Base-by-base conservation (phyloP, 352 stramenopile species). In the Stephanocyclus meneghinianus region DNA sequence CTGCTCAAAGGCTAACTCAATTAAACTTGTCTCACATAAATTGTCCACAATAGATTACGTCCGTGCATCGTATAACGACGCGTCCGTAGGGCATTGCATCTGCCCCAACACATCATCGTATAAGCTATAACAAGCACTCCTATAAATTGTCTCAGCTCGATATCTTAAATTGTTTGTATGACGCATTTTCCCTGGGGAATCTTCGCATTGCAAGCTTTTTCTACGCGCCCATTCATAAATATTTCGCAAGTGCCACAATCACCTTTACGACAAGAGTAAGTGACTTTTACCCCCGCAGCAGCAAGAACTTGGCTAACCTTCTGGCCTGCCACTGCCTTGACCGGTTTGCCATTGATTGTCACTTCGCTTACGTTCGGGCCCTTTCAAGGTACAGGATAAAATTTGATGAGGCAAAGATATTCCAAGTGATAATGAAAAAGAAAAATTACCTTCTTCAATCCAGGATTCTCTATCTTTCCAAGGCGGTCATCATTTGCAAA, bases 401-500 rank as follows among this genome's bases (percentile, higher is more conserved):
- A 29, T 50, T 16, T 30, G 32, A 56, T 68, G 53, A 55, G 18
- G 21, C n/a, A 16, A 26, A 50, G 9, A 47, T 47, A 45, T 15
- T 61, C 16, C 0, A 53, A 61, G 51, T 11, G 11, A 35, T 35
- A 59, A 59, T 10, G 5, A 4, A 53, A 53, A 53, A 2, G 0
- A 53, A 65, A 42, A 15, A 10, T 55, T 32, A 81, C 59, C 59
- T 79, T 77, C 59, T 82, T 83, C 21, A 91, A 76, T 48, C 88
- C 88, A 47, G 85, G 76, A 85, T 92, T 91, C 59, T 87, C 55
- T 53, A 30, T 16, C 32, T 85, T 85, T 50, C 84, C 86, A 21
- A 93, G 65, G 57, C 44, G 63, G 26, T 90, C 85, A 65, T 92
- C 85, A 55, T 92, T 92, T 18, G 63, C 62, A 70, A 92, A 92